phyloP scores from a whole-genome alignment of 768 basidiomycete genomes.

The Suillus luteus region DNA sequence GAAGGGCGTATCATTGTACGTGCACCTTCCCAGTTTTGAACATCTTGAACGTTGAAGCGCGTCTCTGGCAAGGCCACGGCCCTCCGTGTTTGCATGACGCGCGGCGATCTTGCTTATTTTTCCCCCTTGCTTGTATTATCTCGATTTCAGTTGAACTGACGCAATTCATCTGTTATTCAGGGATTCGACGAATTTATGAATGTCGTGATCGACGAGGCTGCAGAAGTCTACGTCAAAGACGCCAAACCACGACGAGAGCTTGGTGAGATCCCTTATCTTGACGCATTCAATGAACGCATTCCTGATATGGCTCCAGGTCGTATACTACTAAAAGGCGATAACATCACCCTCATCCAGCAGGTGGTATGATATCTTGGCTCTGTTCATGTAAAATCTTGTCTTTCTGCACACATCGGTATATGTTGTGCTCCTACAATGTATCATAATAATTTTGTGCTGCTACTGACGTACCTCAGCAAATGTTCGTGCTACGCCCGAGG shows the following conservation, averaged over 20 bases:
- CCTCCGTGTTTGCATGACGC: constrained; percentile 11
- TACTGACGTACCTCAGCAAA: constrained; percentile 4
- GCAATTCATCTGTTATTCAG: constrained; percentile 42
- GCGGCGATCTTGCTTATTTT: constrained; percentile 12
- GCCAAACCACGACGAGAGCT: constrained; percentile 82
- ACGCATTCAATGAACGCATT: constrained; percentile 9
- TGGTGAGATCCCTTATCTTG: constrained; percentile 51
- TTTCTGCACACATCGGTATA: constrained; percentile 14
- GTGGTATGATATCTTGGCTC: constrained; percentile 29
- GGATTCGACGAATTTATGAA: constrained; percentile 99
- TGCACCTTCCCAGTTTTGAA: constrained; percentile 32
- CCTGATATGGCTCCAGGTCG: constrained; percentile 58
- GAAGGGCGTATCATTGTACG: constrained; percentile 95
- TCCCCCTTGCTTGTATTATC: constrained; percentile 13
- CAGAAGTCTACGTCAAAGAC: constrained; percentile 90
- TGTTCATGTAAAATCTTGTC: constrained; percentile 18
- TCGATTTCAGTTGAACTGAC: constrained; percentile 25
- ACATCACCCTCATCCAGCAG: constrained; percentile 96
- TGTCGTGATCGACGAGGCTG: constrained; percentile 89
- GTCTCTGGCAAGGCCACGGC: constrained; percentile 40
- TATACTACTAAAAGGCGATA: constrained; percentile 95
- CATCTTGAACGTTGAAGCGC: constrained; percentile 42
- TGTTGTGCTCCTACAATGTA: constrained; percentile 22
- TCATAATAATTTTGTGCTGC: constrained; percentile 18
- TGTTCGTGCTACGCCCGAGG: not conserved